These are phyloP conservation scores for Alectoria sarmentosa DNA, from an alignment of 495 filamentous ascomycete genomes.

Conservation along the genomic window DNA sequence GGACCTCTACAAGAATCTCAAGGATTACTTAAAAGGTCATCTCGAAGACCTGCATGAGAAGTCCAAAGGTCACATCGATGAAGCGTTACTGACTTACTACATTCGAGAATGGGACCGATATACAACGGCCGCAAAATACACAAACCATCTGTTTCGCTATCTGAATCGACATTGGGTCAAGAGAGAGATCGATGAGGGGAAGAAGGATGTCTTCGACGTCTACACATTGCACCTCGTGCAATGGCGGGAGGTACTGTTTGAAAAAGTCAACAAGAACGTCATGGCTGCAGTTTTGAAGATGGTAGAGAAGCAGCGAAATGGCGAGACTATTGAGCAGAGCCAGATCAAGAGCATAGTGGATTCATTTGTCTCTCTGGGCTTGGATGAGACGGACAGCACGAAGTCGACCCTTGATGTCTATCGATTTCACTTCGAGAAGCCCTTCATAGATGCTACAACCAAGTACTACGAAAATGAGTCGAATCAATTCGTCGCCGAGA, in stretches of 20 bases:
- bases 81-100: conserved; percentile 89
- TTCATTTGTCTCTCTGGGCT: conserved; percentile 89
- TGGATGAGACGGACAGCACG: conserved; percentile 87
- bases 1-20: conserved; percentile 88
- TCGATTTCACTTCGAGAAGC: conserved; percentile 80
- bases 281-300: conserved; percentile 93
- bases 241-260: conserved; percentile 90
- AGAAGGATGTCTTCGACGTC: conserved; percentile 97
- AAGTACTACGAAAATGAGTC: conserved; percentile 88
- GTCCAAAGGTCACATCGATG: conserved; percentile 73
- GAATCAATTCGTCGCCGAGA: conserved; percentile 88
- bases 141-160: conserved; percentile 95
- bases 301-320: conserved; percentile 95
- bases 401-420: conserved; percentile 97
- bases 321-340: conserved; percentile 94
- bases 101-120: conserved; percentile 95
- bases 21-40: conserved; percentile 72
- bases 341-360: conserved; percentile 98
- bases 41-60: conserved; percentile 57
- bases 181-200: conserved; percentile 97
- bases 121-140: conserved; percentile 90
- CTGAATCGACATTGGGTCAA: conserved; percentile 99
- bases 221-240: conserved; percentile 94
- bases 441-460: conserved; percentile 80
- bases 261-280: conserved; percentile 71